A percentile compares a stretch with the other conserved stretches of the same genome.
These are phyloP conservation scores for Aegilops longissima DNA, from an alignment of 176 grass and related monocot genomes.

Conservation along the genomic window DNA sequence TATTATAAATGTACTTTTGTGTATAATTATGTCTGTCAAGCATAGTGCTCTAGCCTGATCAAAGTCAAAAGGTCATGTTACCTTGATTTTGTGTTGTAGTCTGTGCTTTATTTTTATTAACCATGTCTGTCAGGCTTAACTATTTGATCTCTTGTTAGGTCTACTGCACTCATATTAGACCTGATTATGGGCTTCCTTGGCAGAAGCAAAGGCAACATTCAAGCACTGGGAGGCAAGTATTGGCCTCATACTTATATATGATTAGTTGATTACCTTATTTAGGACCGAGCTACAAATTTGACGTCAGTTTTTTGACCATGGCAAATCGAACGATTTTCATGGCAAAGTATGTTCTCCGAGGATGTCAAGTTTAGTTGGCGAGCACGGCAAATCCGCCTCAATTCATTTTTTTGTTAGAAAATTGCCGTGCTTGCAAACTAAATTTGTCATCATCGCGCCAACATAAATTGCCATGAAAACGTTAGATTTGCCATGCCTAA, in stretches of 20 bases:
- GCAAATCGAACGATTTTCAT: too few species aligned
- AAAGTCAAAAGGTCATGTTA: constrained; percentile 9
- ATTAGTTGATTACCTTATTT: too few species aligned
- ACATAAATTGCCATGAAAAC: too few species aligned
- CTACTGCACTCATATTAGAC: constrained; percentile 84
- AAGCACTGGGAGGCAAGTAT: constrained; percentile 77
- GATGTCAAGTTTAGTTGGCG: too few species aligned
- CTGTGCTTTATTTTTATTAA: constrained; percentile 20
- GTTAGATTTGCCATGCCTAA: too few species aligned
- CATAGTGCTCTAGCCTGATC: constrained; percentile 16
- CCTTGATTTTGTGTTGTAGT: background rate
- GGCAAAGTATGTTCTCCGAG: too few species aligned
- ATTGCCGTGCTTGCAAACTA: too few species aligned
- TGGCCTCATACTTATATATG: constrained; percentile 21
- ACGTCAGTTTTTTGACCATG: too few species aligned
- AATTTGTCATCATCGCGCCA: too few species aligned
- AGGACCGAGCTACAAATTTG: too few species aligned
- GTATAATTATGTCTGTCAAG: background rate
- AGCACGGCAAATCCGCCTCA: too few species aligned
- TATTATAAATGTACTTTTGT: background rate
- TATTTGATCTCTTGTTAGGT: constrained; percentile 58
- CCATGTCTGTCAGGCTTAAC: constrained; percentile 14
- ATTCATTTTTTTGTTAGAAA: too few species aligned
- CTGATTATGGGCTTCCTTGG: constrained; percentile 96
- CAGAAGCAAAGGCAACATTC: constrained; percentile 91